Evolutionary conservation across 1,284 basidiomycete genomes (phyloP).

Genomic region (Lentinula novae-zelandiae): DNA sequence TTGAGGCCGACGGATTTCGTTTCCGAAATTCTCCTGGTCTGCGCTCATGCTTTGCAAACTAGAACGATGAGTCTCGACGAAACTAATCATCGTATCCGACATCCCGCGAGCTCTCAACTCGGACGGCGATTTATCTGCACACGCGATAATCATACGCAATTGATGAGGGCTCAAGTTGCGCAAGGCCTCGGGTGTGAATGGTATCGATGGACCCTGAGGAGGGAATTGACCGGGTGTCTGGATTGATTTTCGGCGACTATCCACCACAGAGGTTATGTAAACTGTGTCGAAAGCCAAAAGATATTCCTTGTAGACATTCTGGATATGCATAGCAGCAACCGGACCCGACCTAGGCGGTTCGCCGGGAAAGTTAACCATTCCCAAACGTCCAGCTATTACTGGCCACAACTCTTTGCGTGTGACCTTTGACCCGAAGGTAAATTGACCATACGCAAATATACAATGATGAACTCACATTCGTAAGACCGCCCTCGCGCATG

Average conservation of each 20-base stretch:
- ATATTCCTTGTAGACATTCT: slow-evolving; percentile 56
- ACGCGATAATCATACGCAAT: slow-evolving; percentile 38
- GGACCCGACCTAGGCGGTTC: slow-evolving; percentile 56
- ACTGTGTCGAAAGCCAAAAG: slow-evolving; percentile 54
- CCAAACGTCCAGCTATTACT: slow-evolving; percentile 60
- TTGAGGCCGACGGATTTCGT: not conserved
- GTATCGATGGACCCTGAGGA: not conserved
- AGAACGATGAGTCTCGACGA: slow-evolving; percentile 55
- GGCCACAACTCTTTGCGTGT: slow-evolving; percentile 56
- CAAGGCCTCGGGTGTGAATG: not conserved
- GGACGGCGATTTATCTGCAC: slow-evolving; percentile 38
- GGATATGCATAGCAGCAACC: slow-evolving; percentile 53
- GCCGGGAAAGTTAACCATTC: slow-evolving; percentile 58
- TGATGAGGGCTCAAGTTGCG: slow-evolving; percentile 25
- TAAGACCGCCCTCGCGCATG: slow-evolving; percentile 49
- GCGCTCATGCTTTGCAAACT: slow-evolving; percentile 37
- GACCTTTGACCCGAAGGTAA: slow-evolving; percentile 35
- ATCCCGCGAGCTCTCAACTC: slow-evolving; percentile 53
- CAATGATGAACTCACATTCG: slow-evolving; percentile 35
- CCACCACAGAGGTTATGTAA: slow-evolving; percentile 37
- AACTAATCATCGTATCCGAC: slow-evolving; percentile 46
- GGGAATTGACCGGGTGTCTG: not conserved
- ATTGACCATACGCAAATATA: not conserved
- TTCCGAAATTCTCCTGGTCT: slow-evolving; percentile 37
- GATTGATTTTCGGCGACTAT: slow-evolving; percentile 16